Evolutionary conservation across 1,284 basidiomycete genomes (phyloP), one percentile per base, ranked within the genome.

Genomic region (Moesziomyces antarcticus): DNA sequence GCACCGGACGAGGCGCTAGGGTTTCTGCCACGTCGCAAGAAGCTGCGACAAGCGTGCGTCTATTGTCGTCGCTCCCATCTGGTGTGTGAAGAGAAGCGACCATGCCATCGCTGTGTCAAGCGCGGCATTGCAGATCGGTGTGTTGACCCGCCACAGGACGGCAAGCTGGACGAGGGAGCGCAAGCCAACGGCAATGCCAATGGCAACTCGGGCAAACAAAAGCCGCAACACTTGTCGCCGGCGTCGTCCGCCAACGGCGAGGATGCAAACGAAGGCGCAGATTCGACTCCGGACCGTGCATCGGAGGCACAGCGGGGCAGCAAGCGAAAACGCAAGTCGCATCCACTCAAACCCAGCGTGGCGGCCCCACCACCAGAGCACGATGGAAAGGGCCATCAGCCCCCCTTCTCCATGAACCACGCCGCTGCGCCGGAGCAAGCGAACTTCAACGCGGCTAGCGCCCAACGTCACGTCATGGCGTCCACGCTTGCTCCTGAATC

Each of bases 41-140:
- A 73, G 49, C 40, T 73, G 27, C 54, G 52, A 22, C 65, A 73
- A n/a, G 70, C 70, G 3, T 73, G 70, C 40, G 55, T 73, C 41
- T 73, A 73, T 48, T 73, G 70, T 24, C 59, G 70, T 14, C 52
- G 70, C 5, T 68, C 65, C 22, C 70, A 73, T 41, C 54, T 73
- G 35, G 70, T 73, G 5, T 73, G 70, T 54, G 70, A 73, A 49
- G 70, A 73, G 44, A 68, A 67, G 56, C 47, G 70, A 14, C 70
- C 70, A 2, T 73, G 70, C 48, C 59, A 58, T 42, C 56, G 63
- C n/a, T 66, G 70, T 22, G 65, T 73, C 33, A 73, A 73, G 46
- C 52, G 70, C n/a, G 70, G 70, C 3, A 73, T 73, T 25, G 70
- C 70, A 18, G 70, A 68, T 55, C 55, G 70, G 14, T 73, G 70